Evolutionary conservation across 306 rosid species (phyloP).

Genomic region (Rosa persica): DNA sequence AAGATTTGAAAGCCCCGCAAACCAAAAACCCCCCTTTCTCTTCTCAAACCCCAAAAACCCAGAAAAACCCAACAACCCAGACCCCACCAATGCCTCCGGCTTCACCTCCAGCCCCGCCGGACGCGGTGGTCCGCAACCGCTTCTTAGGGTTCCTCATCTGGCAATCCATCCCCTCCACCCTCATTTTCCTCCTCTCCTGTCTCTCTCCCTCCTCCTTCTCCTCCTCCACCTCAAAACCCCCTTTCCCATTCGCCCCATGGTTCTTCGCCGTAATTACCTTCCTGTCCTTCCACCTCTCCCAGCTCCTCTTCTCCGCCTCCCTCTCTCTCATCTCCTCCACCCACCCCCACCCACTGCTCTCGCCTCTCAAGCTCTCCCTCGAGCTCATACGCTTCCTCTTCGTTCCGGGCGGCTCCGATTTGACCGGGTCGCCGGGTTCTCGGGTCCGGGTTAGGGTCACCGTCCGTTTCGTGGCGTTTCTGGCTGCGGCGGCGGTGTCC

Average conservation of each 20-base stretch:
- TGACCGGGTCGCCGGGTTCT: conserved; percentile 32
- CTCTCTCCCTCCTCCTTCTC: conserved; percentile 29
- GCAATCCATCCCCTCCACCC: conserved; percentile 83
- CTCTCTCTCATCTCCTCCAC: conserved; percentile 58
- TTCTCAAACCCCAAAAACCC: conserved; percentile 1
- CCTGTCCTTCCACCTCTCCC: conserved; percentile 58
- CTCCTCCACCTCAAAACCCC: background rate
- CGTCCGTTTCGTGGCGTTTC: conserved; percentile 40
- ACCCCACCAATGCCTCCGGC: background rate
- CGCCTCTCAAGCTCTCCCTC: conserved; percentile 38
- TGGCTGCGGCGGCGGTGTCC: conserved; percentile 38
- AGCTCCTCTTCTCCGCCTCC: conserved; percentile 65
- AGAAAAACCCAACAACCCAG: background rate
- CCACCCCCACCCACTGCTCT: conserved; percentile 43
- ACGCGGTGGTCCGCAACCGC: conserved; percentile 52
- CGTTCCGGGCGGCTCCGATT: conserved; percentile 31
- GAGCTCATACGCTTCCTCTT: conserved; percentile 47
- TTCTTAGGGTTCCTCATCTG: conserved; percentile 74
- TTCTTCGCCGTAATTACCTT: conserved; percentile 36
- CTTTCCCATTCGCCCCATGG: conserved; percentile 27
- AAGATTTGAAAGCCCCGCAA: background rate
- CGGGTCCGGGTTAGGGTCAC: conserved; percentile 46
- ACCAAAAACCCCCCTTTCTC: background rate
- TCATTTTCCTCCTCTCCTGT: conserved; percentile 51
- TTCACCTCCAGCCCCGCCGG: conserved; percentile 28